Base-by-base conservation (phyloP, 148 eudicot species). In the Silene conica region DNA sequence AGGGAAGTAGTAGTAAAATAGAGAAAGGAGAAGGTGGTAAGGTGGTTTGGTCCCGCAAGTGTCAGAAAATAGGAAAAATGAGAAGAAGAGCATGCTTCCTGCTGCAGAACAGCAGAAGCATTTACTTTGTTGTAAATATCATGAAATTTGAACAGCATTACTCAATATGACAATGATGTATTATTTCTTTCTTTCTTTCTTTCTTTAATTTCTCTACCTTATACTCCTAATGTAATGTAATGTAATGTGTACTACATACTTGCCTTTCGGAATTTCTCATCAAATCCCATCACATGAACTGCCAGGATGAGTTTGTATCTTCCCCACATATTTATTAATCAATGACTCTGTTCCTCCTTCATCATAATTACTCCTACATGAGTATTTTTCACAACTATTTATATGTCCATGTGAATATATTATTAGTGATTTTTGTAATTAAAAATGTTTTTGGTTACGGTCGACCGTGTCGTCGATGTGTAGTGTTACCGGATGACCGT, bases 101-200 rank as follows among this genome's bases (percentile, higher is more conserved):
- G 43, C 43, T 6, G 43, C 43, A 38, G 43, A 38, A 38, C 43
- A 0, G 43, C 43, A 38, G 43, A 38, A 38, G 43, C 43, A 38
- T 38, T 38, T 1, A 38, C 43, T 38, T 38, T 38, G 55, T 11
- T 38, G 55, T 50, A 19, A 26, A 26, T 72, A 72, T 72, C 75
- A 60, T 72, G 75, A 41, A 34, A 13, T 72, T 59, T 63, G 19
- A 72, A 63, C 75, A 72, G 0, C 57, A 43, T 43, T 72, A 72
- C 75, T 72, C 75, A 72, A 72, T 72, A 59, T 50, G 67, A 72
- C 75, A 72, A 72, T 72, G 67, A 72, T 43, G 67, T 72, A 60
- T 72, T n/a, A n/a, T n/a, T n/a, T n/a, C n/a, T n/a, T n/a, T n/a
- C n/a, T n/a, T n/a, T n/a, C n/a, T n/a, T n/a, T n/a, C n/a, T n/a